These are phyloP conservation scores for Biancaea sappan DNA, from an alignment of 306 rosid genomes.

Conservation along the genomic window DNA sequence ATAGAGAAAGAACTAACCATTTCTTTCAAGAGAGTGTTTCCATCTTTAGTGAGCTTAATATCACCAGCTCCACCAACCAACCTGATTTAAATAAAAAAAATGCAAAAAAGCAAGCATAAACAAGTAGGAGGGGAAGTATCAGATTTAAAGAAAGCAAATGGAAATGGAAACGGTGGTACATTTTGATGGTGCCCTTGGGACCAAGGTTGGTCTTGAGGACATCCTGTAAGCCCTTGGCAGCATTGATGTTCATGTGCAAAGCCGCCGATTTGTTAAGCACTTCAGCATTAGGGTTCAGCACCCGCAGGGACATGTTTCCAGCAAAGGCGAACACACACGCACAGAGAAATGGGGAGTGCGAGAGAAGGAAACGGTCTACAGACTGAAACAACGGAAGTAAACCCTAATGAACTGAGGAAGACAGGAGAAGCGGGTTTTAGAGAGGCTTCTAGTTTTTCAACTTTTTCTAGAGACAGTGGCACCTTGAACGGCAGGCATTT, in stretches of 20 bases:
- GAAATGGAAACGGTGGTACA: constrained; percentile 38
- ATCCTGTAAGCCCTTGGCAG: constrained; percentile 95
- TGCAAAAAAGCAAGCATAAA: not conserved
- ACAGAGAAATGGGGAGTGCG: not conserved
- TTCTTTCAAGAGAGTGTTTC: constrained; percentile 92
- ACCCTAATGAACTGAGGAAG: not conserved
- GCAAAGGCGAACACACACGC: not conserved
- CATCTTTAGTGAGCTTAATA: constrained; percentile 95
- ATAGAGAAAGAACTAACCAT: constrained; percentile 54
- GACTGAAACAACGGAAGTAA: not conserved
- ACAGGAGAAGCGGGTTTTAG: not conserved
- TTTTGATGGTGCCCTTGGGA: constrained; percentile 96
- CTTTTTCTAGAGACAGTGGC: too few relatives aligned
- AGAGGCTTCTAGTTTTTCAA: not conserved
- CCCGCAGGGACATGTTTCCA: constrained; percentile 69
- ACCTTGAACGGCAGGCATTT: too few relatives aligned
- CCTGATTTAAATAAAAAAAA: constrained; percentile 46
- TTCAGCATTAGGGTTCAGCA: constrained; percentile 89
- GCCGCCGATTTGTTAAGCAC: constrained; percentile 99
- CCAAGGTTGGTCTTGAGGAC: constrained; percentile 95
- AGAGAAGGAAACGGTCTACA: not conserved
- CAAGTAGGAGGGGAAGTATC: not conserved
- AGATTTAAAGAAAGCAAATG: not conserved
- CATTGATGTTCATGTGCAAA: constrained; percentile 93
- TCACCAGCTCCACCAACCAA: constrained; percentile 98